Base-by-base conservation (phyloP, 192 early-diverging fungal species). In the Coemansia umbellata region DNA sequence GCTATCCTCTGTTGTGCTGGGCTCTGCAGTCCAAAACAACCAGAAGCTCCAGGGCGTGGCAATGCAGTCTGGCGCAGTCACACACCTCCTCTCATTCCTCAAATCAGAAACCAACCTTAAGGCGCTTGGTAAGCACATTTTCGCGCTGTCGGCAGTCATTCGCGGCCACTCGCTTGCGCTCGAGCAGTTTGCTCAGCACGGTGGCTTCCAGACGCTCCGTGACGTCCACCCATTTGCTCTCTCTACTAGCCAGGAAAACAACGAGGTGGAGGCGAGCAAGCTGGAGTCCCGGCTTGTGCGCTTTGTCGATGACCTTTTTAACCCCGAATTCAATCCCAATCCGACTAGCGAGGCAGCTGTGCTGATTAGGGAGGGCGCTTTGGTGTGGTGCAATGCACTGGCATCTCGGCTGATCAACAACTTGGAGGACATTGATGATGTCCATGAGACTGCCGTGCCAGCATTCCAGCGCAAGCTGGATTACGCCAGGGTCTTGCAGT, bases 21-120 rank as follows among this genome's bases (percentile, higher is more conserved):
- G 78, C 33, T 58, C 77, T 0, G 61, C 82, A 23, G 63, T 85
- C 31, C 85, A 87, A 70, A 79, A 74, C 55, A 70, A 66, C 50
- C 59, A 50, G 2, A 15, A 18, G 41, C 50, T 64, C 14, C 70
- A 79, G 28, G 49, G 31, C 15, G 14, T 42, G 2, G 69, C 56
- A 2, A 24, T 40, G 23, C 21, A 19, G 1, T 54, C 49, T 0
- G 65, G 65, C 1, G 41, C 69, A 3, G 19, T 78, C 5, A 55
- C 64, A 0, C n/a, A n/a, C 11, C 55, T 78, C 2, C 21, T 78
- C 6, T 30, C 26, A 37, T 9, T 42, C 4, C 23, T 70, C 28
- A 52, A n/a, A 17, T 21, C 37, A 1, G 69, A 78, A 14, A 19
- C 17, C 2, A 55, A 67, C 32, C 15, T 47, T 7, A 35, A 33